Percentiles rank a stretch among this genome's conserved stretches.
Evolutionary conservation across 805 yeast species (phyloP).

Genomic region (Suhomyces sp.): DNA sequence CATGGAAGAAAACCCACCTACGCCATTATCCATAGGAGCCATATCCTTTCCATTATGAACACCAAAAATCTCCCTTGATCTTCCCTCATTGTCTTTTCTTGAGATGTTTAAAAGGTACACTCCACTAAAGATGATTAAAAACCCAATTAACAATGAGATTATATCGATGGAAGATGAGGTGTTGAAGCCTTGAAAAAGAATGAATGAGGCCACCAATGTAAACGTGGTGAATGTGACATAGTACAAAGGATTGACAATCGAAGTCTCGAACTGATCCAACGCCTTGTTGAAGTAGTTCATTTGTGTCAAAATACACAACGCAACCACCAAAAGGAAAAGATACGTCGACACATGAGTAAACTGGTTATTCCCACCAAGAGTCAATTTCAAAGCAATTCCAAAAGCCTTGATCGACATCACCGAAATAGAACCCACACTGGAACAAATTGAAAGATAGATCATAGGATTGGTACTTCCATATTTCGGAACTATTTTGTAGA

Average conservation of each 20-base stretch:
- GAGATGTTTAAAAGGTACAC: conserved; percentile 80
- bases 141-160: conserved; percentile 79
- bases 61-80: conserved; percentile 54
- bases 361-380: conserved; percentile 82
- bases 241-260: conserved; percentile 86
- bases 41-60: conserved; percentile 52
- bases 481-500: conserved; percentile 76
- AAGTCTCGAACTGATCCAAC: conserved; percentile 87
- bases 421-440: conserved; percentile 84
- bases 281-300: conserved; percentile 95
- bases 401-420: conserved; percentile 92
- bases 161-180: conserved; percentile 77
- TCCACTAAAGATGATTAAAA: conserved; percentile 82
- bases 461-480: conserved; percentile 81
- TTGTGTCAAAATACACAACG: conserved; percentile 79
- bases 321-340: conserved; percentile 73
- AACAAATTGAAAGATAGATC: conserved; percentile 86
- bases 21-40: conserved; percentile 78
- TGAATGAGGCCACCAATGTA: conserved; percentile 81
- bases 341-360: conserved; percentile 83
- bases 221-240: conserved; percentile 90
- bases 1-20: conserved; percentile 67
- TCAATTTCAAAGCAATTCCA: conserved; percentile 85
- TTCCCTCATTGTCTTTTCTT: conserved; percentile 57
- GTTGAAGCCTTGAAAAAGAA: conserved; percentile 82